phyloP scores from a whole-genome alignment of 2,329 filamentous ascomycete genomes.

The Hymenoscyphus occultus region DNA sequence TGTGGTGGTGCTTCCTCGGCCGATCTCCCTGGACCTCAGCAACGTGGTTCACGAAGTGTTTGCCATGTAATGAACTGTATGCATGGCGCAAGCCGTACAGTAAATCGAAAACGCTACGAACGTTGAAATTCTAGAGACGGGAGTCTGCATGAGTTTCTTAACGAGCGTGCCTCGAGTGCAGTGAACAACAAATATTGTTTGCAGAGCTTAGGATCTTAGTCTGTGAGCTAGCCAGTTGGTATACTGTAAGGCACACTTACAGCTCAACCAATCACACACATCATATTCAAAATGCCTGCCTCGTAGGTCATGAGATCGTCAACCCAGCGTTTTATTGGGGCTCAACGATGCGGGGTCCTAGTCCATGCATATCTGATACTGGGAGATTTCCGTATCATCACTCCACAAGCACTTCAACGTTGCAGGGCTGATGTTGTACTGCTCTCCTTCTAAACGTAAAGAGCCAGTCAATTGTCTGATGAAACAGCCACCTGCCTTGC shows the following conservation, averaged over 20 bases:
- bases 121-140: neutral
- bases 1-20: conserved; percentile 14
- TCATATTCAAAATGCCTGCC: neutral
- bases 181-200: neutral
- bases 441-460: neutral
- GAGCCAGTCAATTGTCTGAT: too few relatives aligned
- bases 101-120: neutral
- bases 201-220: too few relatives aligned
- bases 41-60: neutral
- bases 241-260: neutral
- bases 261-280: neutral
- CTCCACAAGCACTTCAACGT: neutral
- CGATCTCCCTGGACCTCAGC: neutral
- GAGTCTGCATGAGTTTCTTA: neutral
- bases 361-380: neutral
- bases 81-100: too few relatives aligned
- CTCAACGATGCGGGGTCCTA: neutral
- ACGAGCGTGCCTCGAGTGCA: neutral
- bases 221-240: neutral
- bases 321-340: neutral
- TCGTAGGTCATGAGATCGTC: neutral
- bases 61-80: neutral
- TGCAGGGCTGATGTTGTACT: neutral
- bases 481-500: neutral
- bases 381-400: neutral